Conservation (phyloP, 306 rosid genomes). For the Vachellia collinsii region DNA sequence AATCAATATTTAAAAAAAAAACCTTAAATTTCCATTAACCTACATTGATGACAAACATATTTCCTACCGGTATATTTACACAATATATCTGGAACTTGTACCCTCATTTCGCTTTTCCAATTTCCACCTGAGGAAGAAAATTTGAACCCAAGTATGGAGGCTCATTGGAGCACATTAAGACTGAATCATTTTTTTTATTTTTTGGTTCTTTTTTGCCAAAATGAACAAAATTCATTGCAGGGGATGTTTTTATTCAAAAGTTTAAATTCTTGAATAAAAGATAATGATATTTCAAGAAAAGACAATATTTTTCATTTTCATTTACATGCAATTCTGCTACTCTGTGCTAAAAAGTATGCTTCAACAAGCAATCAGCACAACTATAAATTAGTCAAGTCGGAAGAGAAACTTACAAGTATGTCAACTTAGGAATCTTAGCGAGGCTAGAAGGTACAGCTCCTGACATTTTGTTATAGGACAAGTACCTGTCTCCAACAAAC, state of each 20-base stretch:
- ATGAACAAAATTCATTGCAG: background rate
- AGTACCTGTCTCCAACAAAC: constrained; percentile 65
- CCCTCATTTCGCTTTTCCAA: no score
- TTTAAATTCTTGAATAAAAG: no score
- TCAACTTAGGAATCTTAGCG: constrained; percentile 80
- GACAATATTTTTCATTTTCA: constrained; percentile 1
- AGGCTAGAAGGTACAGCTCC: constrained; percentile 83
- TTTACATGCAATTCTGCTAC: constrained; percentile 9
- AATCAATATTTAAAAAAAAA: constrained; percentile 12
- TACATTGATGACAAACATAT: background rate
- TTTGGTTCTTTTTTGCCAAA: background rate
- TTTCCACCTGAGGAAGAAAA: no score
- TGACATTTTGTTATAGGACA: constrained; percentile 91
- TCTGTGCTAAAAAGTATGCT: constrained; percentile 1
- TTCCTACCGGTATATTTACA: background rate
- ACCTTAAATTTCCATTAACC: background rate
- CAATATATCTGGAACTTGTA: no score
- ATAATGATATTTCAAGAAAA: constrained; percentile 2
- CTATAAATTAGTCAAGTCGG: background rate
- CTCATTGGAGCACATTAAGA: background rate
- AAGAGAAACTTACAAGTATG: constrained; percentile 82
- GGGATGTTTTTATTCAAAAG: no score
- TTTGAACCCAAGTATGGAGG: background rate
- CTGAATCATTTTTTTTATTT: background rate
- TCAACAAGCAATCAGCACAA: no score